phyloP scores from a whole-genome alignment of 495 filamentous ascomycete species.

The Coniosporium apollinis region DNA sequence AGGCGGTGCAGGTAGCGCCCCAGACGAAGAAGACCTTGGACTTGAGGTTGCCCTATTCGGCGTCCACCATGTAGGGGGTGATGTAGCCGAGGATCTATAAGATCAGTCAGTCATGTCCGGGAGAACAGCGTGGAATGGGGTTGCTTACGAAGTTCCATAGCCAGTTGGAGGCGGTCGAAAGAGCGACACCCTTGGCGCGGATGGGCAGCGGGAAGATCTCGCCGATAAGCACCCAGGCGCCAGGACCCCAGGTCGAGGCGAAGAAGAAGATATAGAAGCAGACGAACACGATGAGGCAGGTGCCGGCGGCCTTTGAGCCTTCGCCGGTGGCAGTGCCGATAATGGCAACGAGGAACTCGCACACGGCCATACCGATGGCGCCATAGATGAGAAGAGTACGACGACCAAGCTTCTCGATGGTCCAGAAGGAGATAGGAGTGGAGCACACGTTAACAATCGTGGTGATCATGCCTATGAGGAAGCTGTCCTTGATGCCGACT shows the following conservation, averaged over 20 bases:
- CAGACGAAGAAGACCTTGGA: slow-evolving; percentile 52
- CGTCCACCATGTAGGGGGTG: slow-evolving; percentile 63
- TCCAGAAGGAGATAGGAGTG: slow-evolving; percentile 67
- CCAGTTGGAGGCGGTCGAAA: slow-evolving; percentile 79
- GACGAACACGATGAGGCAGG: slow-evolving; percentile 23
- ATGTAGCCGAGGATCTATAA: slow-evolving; percentile 44
- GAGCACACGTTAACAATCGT: slow-evolving; percentile 75
- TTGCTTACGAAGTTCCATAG: slow-evolving; percentile 45
- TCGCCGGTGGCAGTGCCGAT: slow-evolving; percentile 24
- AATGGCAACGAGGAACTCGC: slow-evolving; percentile 74
- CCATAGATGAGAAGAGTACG: slow-evolving; percentile 70
- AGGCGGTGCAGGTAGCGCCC: slow-evolving; percentile 24
- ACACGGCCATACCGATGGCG: slow-evolving; percentile 62
- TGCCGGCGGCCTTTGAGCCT: slow-evolving; percentile 11
- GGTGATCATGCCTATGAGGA: slow-evolving; percentile 65
- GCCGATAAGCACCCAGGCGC: slow-evolving; percentile 70
- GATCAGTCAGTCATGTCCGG: background rate
- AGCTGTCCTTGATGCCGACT: slow-evolving; percentile 42
- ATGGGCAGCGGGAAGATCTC: slow-evolving; percentile 79
- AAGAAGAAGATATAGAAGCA: slow-evolving; percentile 40
- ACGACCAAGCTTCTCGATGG: slow-evolving; percentile 68
- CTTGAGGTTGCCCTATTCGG: slow-evolving; percentile 44
- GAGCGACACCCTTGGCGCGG: slow-evolving; percentile 60
- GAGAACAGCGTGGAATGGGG: background rate
- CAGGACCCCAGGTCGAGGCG: slow-evolving; percentile 29